phyloP scores from a whole-genome alignment of 2,329 filamentous ascomycete genomes.

The Mycosphaerella sp. region DNA sequence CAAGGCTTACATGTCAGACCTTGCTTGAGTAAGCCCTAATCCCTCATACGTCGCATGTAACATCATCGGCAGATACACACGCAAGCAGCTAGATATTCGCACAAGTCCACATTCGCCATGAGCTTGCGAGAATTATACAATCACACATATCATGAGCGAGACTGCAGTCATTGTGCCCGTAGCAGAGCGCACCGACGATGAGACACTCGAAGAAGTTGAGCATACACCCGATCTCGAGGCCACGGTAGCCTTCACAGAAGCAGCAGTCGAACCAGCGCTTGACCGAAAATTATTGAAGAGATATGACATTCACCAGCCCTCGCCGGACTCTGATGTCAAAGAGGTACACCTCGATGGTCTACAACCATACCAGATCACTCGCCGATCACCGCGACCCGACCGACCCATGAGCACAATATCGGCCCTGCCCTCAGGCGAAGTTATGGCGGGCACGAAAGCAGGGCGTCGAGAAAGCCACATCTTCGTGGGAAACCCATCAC shows the following conservation, averaged over 20 bases:
- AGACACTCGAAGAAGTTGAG: not conserved
- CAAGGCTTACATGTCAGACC: not conserved
- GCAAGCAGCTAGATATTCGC: not conserved
- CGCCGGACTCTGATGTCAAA: not conserved
- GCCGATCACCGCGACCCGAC: not conserved
- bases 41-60: not conserved
- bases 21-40: not conserved
- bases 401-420: slow-evolving; percentile 6
- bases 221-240: not conserved
- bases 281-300: not conserved
- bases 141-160: not conserved
- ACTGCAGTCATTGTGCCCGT: not conserved
- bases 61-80: not conserved
- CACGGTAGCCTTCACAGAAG: not conserved
- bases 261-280: not conserved
- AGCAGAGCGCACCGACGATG: not conserved
- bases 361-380: slow-evolving; percentile 3
- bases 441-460: slow-evolving; percentile 5
- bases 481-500: slow-evolving; percentile 1
- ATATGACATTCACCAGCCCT: not conserved
- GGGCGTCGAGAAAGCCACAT: slow-evolving; percentile 5
- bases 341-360: slow-evolving; percentile 7
- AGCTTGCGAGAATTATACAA: not conserved
- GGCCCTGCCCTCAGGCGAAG: not conserved
- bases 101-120: not conserved